Evolutionary conservation across 2,329 filamentous ascomycete genomes (phyloP).

Genomic region (Neofusicoccum cordaticola): DNA sequence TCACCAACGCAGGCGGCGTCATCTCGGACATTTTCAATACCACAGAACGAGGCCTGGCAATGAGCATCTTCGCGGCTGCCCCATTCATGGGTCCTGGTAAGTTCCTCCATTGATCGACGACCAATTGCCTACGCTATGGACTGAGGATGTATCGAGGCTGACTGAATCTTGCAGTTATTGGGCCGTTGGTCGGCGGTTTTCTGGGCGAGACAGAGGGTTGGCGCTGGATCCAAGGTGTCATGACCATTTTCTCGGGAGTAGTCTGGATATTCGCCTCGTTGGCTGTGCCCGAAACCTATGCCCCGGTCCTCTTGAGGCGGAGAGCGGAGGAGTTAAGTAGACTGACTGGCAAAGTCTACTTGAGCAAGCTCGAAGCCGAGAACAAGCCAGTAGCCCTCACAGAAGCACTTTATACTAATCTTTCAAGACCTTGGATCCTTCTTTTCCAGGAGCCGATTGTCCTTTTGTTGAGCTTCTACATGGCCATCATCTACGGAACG

Average conservation of each 20-base stretch:
- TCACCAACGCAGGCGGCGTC: constrained; percentile 53
- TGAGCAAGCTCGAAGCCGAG: constrained; percentile 35
- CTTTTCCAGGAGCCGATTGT: constrained; percentile 70
- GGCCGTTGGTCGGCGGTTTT: constrained; percentile 38
- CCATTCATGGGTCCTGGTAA: constrained; percentile 37
- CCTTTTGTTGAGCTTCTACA: constrained; percentile 62
- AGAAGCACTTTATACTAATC: constrained; percentile 53
- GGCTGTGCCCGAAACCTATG: constrained; percentile 42
- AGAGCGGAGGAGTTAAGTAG: constrained; percentile 49
- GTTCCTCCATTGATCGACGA: background rate
- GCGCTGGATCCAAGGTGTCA: constrained; percentile 39
- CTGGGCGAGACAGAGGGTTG: constrained; percentile 32
- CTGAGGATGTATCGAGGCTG: constrained; percentile 41
- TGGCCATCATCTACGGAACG: constrained; percentile 58
- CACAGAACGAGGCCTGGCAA: constrained; percentile 34
- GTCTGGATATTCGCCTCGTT: constrained; percentile 34
- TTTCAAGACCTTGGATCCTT: constrained; percentile 65
- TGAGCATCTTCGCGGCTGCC: constrained; percentile 40
- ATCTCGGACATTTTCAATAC: constrained; percentile 39
- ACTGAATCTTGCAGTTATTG: constrained; percentile 53
- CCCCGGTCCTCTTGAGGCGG: constrained; percentile 50
- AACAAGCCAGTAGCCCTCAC: constrained; percentile 43
- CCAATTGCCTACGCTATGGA: too few relatives aligned
- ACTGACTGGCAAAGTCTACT: constrained; percentile 52
- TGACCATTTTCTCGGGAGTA: constrained; percentile 34